Percentiles rank a stretch among this genome's conserved stretches.
phyloP scores from a whole-genome alignment of 75 land plant genomes.

The Cunninghamia lanceolata region DNA sequence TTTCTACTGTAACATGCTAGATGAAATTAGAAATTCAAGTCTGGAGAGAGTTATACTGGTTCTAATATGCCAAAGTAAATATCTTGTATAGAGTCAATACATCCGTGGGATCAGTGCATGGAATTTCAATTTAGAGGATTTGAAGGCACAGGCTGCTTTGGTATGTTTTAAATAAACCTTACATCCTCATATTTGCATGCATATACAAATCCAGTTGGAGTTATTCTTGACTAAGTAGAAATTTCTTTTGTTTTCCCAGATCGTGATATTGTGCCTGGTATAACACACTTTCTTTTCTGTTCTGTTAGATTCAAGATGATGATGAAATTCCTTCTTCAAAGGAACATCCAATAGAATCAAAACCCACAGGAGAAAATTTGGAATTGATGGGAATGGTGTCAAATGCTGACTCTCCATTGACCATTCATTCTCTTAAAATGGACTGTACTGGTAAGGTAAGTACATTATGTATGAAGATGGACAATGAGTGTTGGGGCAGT shows the following conservation, averaged over 20 bases:
- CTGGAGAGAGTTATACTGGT: background rate
- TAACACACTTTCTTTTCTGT: background rate
- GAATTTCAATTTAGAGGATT: conserved; percentile 96
- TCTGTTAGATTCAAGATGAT: conserved; percentile 65
- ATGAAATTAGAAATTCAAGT: background rate
- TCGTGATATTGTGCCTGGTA: background rate
- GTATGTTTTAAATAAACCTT: conserved; percentile 35
- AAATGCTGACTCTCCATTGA: background rate
- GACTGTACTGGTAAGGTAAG: background rate
- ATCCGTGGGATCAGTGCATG: conserved; percentile 96
- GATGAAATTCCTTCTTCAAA: conserved; percentile 32
- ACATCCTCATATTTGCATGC: background rate
- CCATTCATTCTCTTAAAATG: background rate
- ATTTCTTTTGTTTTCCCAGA: background rate
- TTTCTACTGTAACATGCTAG: background rate
- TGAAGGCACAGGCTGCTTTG: conserved; percentile 93
- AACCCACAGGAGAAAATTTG: background rate
- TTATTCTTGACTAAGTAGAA: background rate
- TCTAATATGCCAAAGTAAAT: background rate
- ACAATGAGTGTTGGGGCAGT: background rate
- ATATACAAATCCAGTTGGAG: background rate
- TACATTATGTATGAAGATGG: background rate
- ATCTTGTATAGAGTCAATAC: conserved; percentile 74
- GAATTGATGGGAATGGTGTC: background rate
- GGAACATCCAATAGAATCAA: background rate